These are phyloP conservation scores for Nakazawaea holstii DNA, from an alignment of 805 yeast species.

Conservation along the genomic window DNA sequence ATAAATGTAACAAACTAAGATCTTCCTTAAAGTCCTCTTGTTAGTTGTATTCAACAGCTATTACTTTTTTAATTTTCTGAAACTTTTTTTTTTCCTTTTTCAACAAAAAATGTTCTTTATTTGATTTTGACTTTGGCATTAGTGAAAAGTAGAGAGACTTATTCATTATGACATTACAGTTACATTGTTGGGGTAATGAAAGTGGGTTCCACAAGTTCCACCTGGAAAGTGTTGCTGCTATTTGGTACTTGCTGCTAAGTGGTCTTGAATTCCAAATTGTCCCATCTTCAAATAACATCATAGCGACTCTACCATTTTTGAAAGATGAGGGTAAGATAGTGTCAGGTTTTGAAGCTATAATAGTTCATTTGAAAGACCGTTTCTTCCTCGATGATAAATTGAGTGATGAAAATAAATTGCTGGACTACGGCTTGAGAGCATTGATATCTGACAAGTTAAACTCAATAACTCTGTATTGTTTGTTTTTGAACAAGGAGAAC, in stretches of 20 bases:
- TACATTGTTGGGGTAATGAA: constrained; percentile 52
- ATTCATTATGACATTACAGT: constrained; percentile 18
- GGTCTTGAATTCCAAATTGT: constrained; percentile 31
- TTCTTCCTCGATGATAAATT: constrained; percentile 12
- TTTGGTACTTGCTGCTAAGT: constrained; percentile 32
- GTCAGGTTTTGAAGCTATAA: constrained; percentile 39
- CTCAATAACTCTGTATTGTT: constrained; percentile 48
- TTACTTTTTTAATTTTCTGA: not conserved
- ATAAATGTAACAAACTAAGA: too few species aligned
- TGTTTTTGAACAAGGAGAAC: constrained; percentile 50
- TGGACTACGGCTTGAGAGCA: constrained; percentile 39
- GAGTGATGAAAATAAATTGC: constrained; percentile 24
- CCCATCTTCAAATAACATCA: constrained; percentile 53
- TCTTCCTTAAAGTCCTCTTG: too few species aligned
- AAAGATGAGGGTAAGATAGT: constrained; percentile 17
- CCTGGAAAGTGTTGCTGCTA: constrained; percentile 45
- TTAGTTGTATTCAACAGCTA: too few species aligned
- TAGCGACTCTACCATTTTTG: constrained; percentile 47
- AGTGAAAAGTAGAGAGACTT: not conserved
- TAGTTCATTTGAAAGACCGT: constrained; percentile 21
- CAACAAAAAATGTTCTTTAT: not conserved
- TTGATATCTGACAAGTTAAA: constrained; percentile 36
- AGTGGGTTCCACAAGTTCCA: constrained; percentile 37
- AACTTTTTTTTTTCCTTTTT: too few species aligned
- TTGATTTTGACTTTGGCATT: not conserved